phyloP scores from a whole-genome alignment of 768 basidiomycete genomes.

The Neoboletus magnificus region DNA sequence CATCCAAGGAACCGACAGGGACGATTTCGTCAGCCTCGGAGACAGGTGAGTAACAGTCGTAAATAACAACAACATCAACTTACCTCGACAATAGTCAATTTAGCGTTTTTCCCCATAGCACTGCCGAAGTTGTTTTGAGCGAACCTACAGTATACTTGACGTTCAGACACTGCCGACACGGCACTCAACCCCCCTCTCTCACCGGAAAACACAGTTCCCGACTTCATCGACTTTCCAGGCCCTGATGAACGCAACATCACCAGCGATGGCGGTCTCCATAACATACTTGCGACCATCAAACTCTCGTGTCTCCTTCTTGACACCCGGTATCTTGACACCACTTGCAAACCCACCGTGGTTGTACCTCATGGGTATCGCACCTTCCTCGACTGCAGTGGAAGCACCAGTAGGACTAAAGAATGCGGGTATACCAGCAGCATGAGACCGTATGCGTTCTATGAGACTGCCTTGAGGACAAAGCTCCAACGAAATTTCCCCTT shows the following conservation, averaged over 20 bases:
- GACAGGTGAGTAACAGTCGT: neutral
- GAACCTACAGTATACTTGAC: constrained; percentile 46
- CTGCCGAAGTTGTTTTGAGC: constrained; percentile 85
- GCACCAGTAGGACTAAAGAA: constrained; percentile 93
- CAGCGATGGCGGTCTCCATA: constrained; percentile 75
- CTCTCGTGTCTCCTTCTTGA: constrained; percentile 71
- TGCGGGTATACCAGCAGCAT: constrained; percentile 90
- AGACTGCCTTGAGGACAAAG: constrained; percentile 92
- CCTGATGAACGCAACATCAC: constrained; percentile 80
- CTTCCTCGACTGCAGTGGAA: constrained; percentile 76
- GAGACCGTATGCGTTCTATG: constrained; percentile 82
- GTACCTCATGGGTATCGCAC: constrained; percentile 75
- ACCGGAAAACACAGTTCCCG: constrained; percentile 91
- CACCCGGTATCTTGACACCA: constrained; percentile 69
- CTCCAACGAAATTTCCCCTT: constrained; percentile 78
- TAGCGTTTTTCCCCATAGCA: constrained; percentile 87
- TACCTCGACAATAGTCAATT: constrained; percentile 87
- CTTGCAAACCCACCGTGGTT: constrained; percentile 69
- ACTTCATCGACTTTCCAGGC: constrained; percentile 93
- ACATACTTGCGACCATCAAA: constrained; percentile 80
- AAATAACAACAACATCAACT: constrained; percentile 8
- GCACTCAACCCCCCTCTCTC: constrained; percentile 4
- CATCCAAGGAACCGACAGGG: constrained; percentile 74
- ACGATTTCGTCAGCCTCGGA: constrained; percentile 84
- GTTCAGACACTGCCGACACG: neutral